Evolutionary conservation across 345 rosid genomes (phyloP).

Genomic region (Murraya koenigii): DNA sequence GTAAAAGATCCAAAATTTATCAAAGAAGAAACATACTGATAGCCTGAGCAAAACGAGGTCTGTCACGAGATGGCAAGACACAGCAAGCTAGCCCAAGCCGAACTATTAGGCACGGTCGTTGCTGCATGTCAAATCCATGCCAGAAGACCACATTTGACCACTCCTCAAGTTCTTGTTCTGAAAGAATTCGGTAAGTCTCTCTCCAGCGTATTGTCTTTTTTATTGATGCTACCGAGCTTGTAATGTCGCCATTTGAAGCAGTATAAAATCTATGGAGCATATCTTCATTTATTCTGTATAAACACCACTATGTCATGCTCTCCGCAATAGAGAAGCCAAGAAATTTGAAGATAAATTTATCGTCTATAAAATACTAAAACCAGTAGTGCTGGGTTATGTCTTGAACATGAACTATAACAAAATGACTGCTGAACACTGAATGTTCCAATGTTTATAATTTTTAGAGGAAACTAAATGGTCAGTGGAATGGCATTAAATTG

Average conservation of each 20-base stretch:
- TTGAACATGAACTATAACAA: not conserved
- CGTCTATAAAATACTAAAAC: not conserved
- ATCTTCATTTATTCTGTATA: conserved; percentile 75
- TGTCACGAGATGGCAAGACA: conserved; percentile 60
- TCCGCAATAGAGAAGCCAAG: conserved; percentile 25
- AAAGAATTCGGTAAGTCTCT: conserved; percentile 70
- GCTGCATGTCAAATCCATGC: conserved; percentile 84
- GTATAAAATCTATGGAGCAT: conserved; percentile 73
- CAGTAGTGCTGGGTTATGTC: not conserved
- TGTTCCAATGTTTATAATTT: not conserved
- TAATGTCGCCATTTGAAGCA: conserved; percentile 78
- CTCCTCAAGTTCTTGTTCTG: conserved; percentile 70
- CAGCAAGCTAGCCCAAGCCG: conserved; percentile 80
- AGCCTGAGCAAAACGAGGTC: conserved; percentile 90
- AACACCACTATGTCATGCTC: conserved; percentile 36
- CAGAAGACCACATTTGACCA: conserved; percentile 90
- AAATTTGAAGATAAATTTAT: conserved; percentile 18
- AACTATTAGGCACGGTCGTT: conserved; percentile 83
- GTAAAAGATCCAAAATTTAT: not conserved
- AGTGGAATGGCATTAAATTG: not conserved
- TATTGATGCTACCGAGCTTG: conserved; percentile 60
- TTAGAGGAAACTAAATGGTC: not conserved
- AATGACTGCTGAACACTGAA: not conserved
- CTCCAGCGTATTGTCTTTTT: conserved; percentile 95
- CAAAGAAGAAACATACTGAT: conserved; percentile 53